Evolutionary conservation across 2,329 filamentous ascomycete species (phyloP), one percentile per base, ranked within the genome.

Genomic region (Fusarium heterosporum): DNA sequence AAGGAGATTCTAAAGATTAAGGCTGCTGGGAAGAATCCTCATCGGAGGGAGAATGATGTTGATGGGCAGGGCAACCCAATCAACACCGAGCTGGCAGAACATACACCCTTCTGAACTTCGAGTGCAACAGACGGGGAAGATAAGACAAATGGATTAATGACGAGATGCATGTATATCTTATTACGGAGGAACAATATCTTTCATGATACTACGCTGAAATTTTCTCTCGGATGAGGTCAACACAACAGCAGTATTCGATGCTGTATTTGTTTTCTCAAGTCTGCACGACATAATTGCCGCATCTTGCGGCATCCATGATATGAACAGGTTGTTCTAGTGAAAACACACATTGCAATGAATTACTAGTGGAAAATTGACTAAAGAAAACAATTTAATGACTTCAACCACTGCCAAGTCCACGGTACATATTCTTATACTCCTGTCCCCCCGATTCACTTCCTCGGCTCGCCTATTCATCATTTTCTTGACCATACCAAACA

Each of bases 1-100:
- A 88, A 87, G 74, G 85, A 87, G 73, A 74, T 75, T 38, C 66
- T 75, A 0, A 74, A 76, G 7, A 75, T 87, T 29, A 76, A 73
- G 2, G 72, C 66, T 4, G 68, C 75, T 10, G 80, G 81, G 54
- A 84, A 81, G 72, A 88, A 88, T 55, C 84, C 84, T 1, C 69
- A 78, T 47, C 80, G 85, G 25, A 77, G 26, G 55, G 85, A 86
- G 69, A 62, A 68, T 6, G 84, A 87, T 45, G 17, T 85, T 6
- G 79, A 83, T 30, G 73, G 71, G 16, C 32, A 79, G 10, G 80
- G 79, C 2, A 67, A 64, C 4, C 75, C 80, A 3, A 76, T 77
- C 41, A 82, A 81, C 56, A 84, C 81, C 8, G 67, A 74, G 50
- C 53, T 55, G 22, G 39, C 43, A 34, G 34, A 42, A 64, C 42